Conservation (phyloP, 2,329 filamentous ascomycete genomes). For the Esteya vermicola region DNA sequence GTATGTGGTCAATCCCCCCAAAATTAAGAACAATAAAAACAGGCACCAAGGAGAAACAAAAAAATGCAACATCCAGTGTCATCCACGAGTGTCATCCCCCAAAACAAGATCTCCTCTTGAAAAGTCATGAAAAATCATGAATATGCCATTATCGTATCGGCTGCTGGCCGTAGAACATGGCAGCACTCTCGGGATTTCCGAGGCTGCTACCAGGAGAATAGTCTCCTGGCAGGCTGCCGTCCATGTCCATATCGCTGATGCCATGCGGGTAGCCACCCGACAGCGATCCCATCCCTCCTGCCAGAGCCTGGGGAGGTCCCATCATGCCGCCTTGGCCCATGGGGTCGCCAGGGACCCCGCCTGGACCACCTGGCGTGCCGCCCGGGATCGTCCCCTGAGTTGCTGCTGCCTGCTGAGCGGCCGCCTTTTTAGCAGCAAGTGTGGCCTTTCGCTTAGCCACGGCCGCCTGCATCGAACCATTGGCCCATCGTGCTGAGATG, state of each 20-base stretch:
- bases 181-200: background rate
- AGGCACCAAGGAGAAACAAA: too few species aligned
- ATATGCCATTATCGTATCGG: too few species aligned
- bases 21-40: background rate
- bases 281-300: too few species aligned
- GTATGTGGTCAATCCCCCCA: background rate
- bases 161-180: background rate
- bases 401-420: constrained; percentile 11
- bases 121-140: too few species aligned
- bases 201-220: background rate
- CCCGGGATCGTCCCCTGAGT: constrained; percentile 6
- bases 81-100: too few species aligned
- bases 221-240: background rate
- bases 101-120: too few species aligned
- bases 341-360: background rate
- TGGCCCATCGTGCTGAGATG: constrained; percentile 39
- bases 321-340: background rate
- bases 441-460: constrained; percentile 47
- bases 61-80: too few species aligned
- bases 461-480: constrained; percentile 45
- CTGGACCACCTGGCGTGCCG: background rate
- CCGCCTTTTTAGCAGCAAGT: constrained; percentile 39
- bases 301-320: too few species aligned
- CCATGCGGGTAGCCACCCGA: too few species aligned
- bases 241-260: too few species aligned